Conservation (phyloP, 139 green algal species). For the Chloropicon primus region DNA sequence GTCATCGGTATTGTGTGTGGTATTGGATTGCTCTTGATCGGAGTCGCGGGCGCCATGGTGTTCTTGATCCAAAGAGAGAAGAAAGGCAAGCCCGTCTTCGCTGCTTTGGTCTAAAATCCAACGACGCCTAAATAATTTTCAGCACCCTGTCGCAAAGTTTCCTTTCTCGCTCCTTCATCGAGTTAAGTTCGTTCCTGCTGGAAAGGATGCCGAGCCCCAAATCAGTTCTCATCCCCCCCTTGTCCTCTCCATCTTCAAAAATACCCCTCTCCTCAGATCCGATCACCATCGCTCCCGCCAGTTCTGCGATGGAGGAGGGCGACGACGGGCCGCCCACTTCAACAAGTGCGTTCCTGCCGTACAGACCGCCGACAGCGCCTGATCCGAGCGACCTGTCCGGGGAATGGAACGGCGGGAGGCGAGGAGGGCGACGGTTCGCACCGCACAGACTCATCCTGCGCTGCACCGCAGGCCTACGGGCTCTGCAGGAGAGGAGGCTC, state of each 20-base stretch:
- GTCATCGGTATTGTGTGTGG: background rate
- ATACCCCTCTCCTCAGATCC: too few species aligned
- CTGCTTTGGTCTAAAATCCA: background rate
- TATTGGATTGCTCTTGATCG: background rate
- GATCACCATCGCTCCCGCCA: too few species aligned
- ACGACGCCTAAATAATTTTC: too few species aligned
- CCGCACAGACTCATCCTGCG: background rate
- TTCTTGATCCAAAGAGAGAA: background rate
- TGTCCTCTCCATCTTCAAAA: too few species aligned
- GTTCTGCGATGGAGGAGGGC: too few species aligned
- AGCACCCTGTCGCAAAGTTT: too few species aligned
- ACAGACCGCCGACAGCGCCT: background rate
- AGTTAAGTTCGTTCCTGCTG: too few species aligned
- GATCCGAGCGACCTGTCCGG: background rate
- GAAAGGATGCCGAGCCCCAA: too few species aligned
- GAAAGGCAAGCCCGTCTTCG: background rate
- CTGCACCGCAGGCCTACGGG: background rate
- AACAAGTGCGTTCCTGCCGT: background rate
- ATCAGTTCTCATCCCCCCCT: too few species aligned
- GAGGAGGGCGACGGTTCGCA: background rate
- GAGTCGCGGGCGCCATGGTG: background rate
- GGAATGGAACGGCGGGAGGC: background rate
- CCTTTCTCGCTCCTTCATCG: too few species aligned
- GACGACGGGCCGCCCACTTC: too few species aligned
- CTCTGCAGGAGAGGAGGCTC: background rate